Conservation (phyloP, 2,329 filamentous ascomycete genomes). For the Balansia obtecta region DNA sequence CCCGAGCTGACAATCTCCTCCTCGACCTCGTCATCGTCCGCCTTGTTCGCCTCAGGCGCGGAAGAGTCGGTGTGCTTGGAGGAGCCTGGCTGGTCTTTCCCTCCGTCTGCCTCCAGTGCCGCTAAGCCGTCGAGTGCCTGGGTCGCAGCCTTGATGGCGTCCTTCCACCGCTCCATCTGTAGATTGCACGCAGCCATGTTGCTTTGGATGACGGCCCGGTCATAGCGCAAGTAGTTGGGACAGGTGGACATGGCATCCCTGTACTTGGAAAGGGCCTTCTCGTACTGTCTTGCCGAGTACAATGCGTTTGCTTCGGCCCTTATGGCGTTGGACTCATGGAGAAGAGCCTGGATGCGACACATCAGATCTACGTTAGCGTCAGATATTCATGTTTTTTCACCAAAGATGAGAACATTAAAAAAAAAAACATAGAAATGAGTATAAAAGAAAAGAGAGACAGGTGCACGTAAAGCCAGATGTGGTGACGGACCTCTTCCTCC, state of each 20-base stretch:
- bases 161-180: conserved; percentile 76
- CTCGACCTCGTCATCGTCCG: conserved; percentile 34
- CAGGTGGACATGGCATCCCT: conserved; percentile 66
- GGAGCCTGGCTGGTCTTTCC: neutral
- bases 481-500: conserved; percentile 36
- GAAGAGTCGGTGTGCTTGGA: neutral
- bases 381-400: neutral
- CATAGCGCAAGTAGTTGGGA: conserved; percentile 77
- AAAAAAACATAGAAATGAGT: too few relatives aligned
- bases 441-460: neutral
- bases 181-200: conserved; percentile 86
- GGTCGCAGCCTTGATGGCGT: conserved; percentile 62
- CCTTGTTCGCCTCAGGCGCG: conserved; percentile 17
- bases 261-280: conserved; percentile 71
- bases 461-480: neutral
- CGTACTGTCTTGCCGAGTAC: conserved; percentile 61
- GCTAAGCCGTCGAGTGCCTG: conserved; percentile 62
- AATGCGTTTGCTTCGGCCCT: conserved; percentile 69
- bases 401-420: too few relatives aligned
- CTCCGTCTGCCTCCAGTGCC: conserved; percentile 30
- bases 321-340: conserved; percentile 57
- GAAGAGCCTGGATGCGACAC: conserved; percentile 39
- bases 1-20: conserved; percentile 49
- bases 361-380: neutral
- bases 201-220: conserved; percentile 73